Evolutionary conservation across 2,329 filamentous ascomycete genomes (phyloP).

Genomic region (Paracoccidioides lutzii): DNA sequence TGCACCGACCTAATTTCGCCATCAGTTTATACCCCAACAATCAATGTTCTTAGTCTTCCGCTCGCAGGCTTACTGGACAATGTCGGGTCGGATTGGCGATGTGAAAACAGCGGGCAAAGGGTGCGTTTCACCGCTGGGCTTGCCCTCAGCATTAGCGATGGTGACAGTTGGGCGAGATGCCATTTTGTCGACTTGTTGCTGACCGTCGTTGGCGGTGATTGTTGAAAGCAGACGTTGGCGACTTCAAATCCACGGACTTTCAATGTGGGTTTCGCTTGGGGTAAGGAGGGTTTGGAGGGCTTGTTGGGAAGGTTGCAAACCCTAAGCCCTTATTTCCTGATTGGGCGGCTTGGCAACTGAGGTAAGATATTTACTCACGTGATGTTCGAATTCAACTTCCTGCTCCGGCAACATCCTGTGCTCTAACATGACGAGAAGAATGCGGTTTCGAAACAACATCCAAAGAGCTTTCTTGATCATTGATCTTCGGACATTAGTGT

Average conservation of each 20-base stretch:
- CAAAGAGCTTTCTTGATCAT: no score
- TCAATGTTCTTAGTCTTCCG: neutral
- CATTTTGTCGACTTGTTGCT: slow-evolving; percentile 48
- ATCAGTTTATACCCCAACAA: slow-evolving; percentile 15
- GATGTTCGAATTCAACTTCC: neutral
- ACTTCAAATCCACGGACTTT: slow-evolving; percentile 4
- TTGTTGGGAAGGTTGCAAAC: slow-evolving; percentile 17
- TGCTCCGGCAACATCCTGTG: neutral
- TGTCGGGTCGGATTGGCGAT: slow-evolving; percentile 94
- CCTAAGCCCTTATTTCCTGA: slow-evolving; percentile 26
- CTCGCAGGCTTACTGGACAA: slow-evolving; percentile 66
- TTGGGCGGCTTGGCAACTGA: slow-evolving; percentile 6
- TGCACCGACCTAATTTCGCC: slow-evolving; percentile 53
- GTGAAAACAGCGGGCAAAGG: slow-evolving; percentile 94
- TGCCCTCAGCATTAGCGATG: slow-evolving; percentile 92
- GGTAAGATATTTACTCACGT: neutral
- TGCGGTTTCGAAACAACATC: no score
- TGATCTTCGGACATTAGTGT: no score
- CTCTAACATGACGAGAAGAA: neutral
- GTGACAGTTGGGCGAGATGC: slow-evolving; percentile 95
- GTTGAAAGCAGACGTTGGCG: slow-evolving; percentile 4
- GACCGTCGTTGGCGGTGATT: slow-evolving; percentile 23
- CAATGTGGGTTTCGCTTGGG: slow-evolving; percentile 34
- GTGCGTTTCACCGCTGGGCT: slow-evolving; percentile 76
- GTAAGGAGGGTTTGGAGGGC: slow-evolving; percentile 14